Conservation (phyloP, 805 yeast species). For the Teunomyces lycoperdinae region DNA sequence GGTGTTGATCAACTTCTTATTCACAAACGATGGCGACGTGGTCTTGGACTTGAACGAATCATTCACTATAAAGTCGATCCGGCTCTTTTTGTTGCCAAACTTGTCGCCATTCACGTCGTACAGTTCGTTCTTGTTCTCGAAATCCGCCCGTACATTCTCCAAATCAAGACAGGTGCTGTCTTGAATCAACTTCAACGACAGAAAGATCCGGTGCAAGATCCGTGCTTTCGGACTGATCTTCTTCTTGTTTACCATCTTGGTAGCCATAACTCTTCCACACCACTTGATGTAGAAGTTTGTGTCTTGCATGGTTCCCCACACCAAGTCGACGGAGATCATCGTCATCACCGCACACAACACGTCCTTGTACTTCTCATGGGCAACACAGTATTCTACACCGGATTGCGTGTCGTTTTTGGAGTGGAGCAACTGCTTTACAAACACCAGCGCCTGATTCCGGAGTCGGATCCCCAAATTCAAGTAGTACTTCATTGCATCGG, state of each 20-base stretch:
- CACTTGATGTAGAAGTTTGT: conserved; percentile 72
- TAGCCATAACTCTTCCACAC: conserved; percentile 71
- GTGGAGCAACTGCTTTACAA: conserved; percentile 54
- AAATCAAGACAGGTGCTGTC: conserved; percentile 60
- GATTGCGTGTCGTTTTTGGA: conserved; percentile 28
- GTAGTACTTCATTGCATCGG: conserved; percentile 65
- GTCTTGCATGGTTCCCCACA: conserved; percentile 88
- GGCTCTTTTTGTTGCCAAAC: conserved; percentile 21
- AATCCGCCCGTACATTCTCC: conserved; percentile 35
- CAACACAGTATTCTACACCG: conserved; percentile 44
- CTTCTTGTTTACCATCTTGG: conserved; percentile 63
- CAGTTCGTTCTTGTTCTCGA: conserved; percentile 23
- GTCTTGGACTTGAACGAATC: conserved; percentile 10
- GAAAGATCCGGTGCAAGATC: conserved; percentile 73
- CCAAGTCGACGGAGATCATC: conserved; percentile 84
- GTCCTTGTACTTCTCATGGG: conserved; percentile 74
- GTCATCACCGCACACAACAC: conserved; percentile 78
- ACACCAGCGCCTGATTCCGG: conserved; percentile 69
- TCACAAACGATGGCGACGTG: conserved; percentile 39
- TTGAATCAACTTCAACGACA: conserved; percentile 70
- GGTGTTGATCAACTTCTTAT: conserved; percentile 41
- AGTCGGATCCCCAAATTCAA: conserved; percentile 70
- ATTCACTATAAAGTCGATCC: conserved; percentile 25
- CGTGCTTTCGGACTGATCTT: conserved; percentile 72
- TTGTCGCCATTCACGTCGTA: conserved; percentile 38